Evolutionary conservation across 345 rosid genomes (phyloP).

Genomic region (Punica granatum): DNA sequence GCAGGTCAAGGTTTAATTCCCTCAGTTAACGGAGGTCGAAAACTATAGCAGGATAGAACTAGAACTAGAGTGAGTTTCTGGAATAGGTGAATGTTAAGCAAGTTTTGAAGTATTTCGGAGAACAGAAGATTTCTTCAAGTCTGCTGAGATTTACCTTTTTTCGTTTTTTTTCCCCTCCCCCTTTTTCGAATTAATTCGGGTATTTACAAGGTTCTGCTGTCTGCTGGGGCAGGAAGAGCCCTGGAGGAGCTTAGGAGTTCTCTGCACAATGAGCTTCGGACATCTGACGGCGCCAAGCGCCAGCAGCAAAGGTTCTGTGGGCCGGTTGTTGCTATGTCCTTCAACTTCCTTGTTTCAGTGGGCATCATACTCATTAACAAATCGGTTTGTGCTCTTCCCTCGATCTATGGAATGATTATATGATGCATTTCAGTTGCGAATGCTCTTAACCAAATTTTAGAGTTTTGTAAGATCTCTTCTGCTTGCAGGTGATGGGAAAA

Average conservation of each 20-base stretch:
- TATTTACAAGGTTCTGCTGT: not conserved
- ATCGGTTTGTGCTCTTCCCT: slow-evolving; percentile 27
- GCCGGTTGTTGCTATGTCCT: slow-evolving; percentile 75
- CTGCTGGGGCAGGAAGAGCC: slow-evolving; percentile 47
- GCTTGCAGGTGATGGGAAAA: slow-evolving; percentile 68
- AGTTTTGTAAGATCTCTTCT: not conserved
- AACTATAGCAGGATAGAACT: too few relatives aligned
- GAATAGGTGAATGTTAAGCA: too few relatives aligned
- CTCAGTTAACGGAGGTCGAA: too few relatives aligned
- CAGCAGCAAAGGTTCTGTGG: slow-evolving; percentile 84
- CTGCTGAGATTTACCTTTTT: too few relatives aligned
- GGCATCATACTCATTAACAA: slow-evolving; percentile 84
- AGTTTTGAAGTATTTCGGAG: too few relatives aligned
- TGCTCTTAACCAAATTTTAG: not conserved
- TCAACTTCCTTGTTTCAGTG: slow-evolving; percentile 83
- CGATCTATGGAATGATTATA: not conserved
- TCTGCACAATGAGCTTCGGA: slow-evolving; percentile 72
- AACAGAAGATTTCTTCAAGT: too few relatives aligned
- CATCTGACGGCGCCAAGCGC: slow-evolving; percentile 81
- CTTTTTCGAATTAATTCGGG: not conserved
- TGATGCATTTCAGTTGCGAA: not conserved
- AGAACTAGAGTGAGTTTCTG: too few relatives aligned
- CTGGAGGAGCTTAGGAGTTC: slow-evolving; percentile 81
- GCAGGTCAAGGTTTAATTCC: not conserved
- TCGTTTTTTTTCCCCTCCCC: too few relatives aligned